phyloP scores from a whole-genome alignment of 768 basidiomycete species.

The Calocybe gangraenosa region DNA sequence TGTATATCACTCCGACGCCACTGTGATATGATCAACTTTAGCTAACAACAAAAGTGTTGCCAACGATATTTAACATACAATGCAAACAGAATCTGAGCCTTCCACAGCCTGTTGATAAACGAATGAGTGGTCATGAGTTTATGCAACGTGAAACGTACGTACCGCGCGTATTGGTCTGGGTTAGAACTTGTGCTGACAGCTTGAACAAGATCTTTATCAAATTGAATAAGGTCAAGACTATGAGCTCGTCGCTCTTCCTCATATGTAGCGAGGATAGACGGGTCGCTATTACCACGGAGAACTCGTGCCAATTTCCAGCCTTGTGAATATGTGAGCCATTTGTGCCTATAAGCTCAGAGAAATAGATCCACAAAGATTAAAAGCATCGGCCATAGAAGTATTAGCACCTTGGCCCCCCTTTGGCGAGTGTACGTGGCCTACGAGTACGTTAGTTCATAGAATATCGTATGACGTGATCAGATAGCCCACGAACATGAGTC shows the following conservation, averaged over 20 bases:
- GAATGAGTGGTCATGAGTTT: not conserved
- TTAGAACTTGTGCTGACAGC: not conserved
- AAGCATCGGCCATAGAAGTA: slow-evolving; percentile 5
- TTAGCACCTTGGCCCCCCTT: slow-evolving; percentile 6
- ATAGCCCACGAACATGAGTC: slow-evolving; percentile 3
- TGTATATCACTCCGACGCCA: not conserved
- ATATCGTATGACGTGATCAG: no score
- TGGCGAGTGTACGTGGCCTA: slow-evolving; percentile 5
- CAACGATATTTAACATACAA: not conserved
- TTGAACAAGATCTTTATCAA: slow-evolving; percentile 1
- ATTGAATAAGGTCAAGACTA: slow-evolving; percentile 3
- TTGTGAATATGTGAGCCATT: not conserved
- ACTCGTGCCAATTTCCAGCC: slow-evolving; percentile 7
- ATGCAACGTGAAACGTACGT: not conserved
- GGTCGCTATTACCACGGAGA: not conserved
- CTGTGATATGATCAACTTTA: not conserved
- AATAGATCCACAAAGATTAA: not conserved
- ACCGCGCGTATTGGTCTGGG: slow-evolving; percentile 1
- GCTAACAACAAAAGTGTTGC: not conserved
- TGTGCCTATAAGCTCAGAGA: not conserved
- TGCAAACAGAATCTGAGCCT: not conserved
- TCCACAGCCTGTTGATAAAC: slow-evolving; percentile 1
- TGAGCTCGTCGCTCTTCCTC: slow-evolving; percentile 3
- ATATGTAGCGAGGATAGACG: not conserved
- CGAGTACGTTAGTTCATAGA: not conserved